These are phyloP conservation scores for Chloropicon primus DNA, from an alignment of 139 green algal species.

Conservation along the genomic window DNA sequence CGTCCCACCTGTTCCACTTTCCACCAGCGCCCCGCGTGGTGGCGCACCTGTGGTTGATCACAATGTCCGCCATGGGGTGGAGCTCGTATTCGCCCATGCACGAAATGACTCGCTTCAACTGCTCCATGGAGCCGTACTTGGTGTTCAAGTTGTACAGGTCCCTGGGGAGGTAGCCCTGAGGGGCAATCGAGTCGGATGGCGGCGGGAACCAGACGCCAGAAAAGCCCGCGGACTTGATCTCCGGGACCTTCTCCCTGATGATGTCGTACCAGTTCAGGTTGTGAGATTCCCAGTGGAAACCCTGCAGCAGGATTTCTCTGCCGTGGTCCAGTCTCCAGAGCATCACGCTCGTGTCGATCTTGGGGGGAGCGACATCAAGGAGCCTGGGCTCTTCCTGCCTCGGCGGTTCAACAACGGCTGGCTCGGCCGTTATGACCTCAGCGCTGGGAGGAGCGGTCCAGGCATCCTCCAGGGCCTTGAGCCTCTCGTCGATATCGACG, in stretches of 20 bases:
- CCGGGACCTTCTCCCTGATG: constrained; percentile 29
- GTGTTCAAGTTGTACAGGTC: constrained; percentile 37
- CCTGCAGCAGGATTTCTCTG: constrained; percentile 18
- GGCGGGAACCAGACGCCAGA: constrained; percentile 35
- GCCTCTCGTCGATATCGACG: background rate
- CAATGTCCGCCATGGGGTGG: constrained; percentile 30
- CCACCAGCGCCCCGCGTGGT: constrained; percentile 43
- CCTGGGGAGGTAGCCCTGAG: constrained; percentile 36
- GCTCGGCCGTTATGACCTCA: background rate
- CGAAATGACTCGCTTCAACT: constrained; percentile 23
- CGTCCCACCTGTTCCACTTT: constrained; percentile 43
- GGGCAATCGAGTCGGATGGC: constrained; percentile 20
- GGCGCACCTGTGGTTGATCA: constrained; percentile 49
- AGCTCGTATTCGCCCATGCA: constrained; percentile 24
- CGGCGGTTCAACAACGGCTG: too few species aligned
- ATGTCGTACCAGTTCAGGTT: constrained; percentile 30
- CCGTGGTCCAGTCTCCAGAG: background rate
- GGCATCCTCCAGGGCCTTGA: background rate
- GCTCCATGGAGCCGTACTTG: constrained; percentile 26
- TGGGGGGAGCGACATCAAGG: too few species aligned
- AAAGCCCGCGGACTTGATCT: constrained; percentile 33
- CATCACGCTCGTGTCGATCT: background rate
- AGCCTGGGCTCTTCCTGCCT: too few species aligned
- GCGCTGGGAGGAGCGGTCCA: background rate
- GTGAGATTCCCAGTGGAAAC: constrained; percentile 27